A percentile compares a stretch with the other conserved stretches of the same genome.
Evolutionary conservation across 2,329 filamentous ascomycete species (phyloP).

Genomic region (Paraconiothyrium brasiliense): DNA sequence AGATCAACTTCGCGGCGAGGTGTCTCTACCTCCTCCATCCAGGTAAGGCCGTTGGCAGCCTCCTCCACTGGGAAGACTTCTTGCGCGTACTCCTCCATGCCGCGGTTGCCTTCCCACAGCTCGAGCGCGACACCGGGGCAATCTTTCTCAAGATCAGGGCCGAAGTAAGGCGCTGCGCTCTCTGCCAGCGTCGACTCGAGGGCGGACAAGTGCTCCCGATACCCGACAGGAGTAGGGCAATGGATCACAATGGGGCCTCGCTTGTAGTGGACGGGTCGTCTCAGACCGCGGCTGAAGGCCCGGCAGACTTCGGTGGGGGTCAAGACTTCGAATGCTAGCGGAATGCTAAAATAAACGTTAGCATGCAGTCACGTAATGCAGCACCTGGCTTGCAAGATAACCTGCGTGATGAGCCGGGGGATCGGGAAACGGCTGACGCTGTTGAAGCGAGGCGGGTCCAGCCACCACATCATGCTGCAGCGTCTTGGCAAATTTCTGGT

Average conservation of each 20-base stretch:
- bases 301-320: constrained; percentile 83
- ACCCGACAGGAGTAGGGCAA: constrained; percentile 86
- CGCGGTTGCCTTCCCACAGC: constrained; percentile 90
- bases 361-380: constrained; percentile 29
- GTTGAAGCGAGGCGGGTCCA: constrained; percentile 24
- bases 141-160: constrained; percentile 65
- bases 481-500: background rate
- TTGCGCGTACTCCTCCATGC: constrained; percentile 91
- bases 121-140: constrained; percentile 79
- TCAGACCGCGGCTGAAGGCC: constrained; percentile 80
- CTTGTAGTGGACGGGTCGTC: constrained; percentile 80
- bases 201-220: constrained; percentile 83
- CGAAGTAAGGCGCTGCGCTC: constrained; percentile 69
- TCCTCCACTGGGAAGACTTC: constrained; percentile 96
- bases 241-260: constrained; percentile 82
- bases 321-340: constrained; percentile 89
- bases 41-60: constrained; percentile 89
- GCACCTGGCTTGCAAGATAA: constrained; percentile 25
- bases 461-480: constrained; percentile 28
- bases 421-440: constrained; percentile 22
- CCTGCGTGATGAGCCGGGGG: constrained; percentile 9
- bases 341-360: constrained; percentile 67
- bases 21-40: constrained; percentile 74
- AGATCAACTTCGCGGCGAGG: constrained; percentile 46
- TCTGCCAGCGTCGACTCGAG: constrained; percentile 68